Evolutionary conservation across 2,329 filamentous ascomycete species (phyloP).

Genomic region (Daldinia sp.): DNA sequence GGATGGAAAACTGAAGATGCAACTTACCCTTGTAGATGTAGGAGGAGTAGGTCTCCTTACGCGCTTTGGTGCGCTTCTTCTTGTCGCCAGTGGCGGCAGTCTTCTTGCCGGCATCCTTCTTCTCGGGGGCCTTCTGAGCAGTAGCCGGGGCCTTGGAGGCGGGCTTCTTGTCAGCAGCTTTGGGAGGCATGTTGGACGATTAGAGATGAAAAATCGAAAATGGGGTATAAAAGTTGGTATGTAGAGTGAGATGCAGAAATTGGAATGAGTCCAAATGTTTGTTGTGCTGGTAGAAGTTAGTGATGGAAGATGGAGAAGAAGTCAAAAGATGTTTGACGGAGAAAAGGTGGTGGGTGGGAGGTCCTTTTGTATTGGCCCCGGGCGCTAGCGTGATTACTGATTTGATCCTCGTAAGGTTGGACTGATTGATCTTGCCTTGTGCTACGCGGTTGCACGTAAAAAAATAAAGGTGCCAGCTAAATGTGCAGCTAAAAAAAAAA

Average conservation of each 20-base stretch:
- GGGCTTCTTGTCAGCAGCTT: conserved; percentile 98
- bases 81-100: conserved; percentile 95
- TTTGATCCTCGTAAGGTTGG: conserved; percentile 54
- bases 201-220: conserved; percentile 28
- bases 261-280: conserved; percentile 46
- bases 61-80: conserved; percentile 99
- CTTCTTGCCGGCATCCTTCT: conserved; percentile 99
- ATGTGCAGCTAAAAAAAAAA: conserved; percentile 20
- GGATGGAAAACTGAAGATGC: background rate
- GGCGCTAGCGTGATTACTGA: conserved; percentile 68
- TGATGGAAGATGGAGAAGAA: conserved; percentile 51
- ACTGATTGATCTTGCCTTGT: conserved; percentile 46
- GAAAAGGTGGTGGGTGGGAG: conserved; percentile 63
- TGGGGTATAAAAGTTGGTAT: conserved; percentile 6
- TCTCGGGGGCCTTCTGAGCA: conserved; percentile 80
- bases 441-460: conserved; percentile 31
- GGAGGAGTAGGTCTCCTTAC: conserved; percentile 99
- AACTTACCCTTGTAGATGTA: conserved; percentile 99
- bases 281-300: conserved; percentile 48
- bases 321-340: conserved; percentile 60
- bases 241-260: conserved; percentile 36
- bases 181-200: conserved; percentile 87
- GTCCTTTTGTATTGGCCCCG: conserved; percentile 73
- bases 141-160: conserved; percentile 93
- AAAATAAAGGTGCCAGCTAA: conserved; percentile 12